Conservation (phyloP, 2,329 filamentous ascomycete genomes). For the Nemania sp. region DNA sequence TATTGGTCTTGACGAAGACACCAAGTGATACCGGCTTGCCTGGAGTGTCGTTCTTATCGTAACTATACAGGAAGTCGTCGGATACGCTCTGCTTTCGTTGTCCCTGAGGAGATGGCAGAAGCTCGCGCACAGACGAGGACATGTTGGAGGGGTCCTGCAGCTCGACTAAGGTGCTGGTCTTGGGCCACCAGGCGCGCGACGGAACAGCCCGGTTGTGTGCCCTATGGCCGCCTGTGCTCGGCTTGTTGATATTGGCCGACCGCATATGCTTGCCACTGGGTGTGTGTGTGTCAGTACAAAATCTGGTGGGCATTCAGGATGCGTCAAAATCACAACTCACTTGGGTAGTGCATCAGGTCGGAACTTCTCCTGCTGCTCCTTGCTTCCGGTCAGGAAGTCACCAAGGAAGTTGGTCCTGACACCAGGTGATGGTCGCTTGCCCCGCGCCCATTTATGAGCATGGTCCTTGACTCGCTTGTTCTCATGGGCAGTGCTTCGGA, state of each 20-base stretch:
- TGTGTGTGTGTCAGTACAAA: not conserved
- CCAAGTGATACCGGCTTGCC: conserved; percentile 46
- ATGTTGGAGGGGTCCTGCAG: conserved; percentile 41
- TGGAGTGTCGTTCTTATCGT: conserved; percentile 46
- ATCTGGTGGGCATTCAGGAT: not conserved
- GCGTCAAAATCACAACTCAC: conserved; percentile 36
- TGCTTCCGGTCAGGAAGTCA: conserved; percentile 30
- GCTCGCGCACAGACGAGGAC: conserved; percentile 43
- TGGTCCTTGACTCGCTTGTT: conserved; percentile 50
- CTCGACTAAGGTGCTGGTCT: conserved; percentile 42
- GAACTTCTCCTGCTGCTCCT: conserved; percentile 40
- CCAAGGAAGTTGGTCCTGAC: conserved; percentile 21
- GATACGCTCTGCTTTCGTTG: conserved; percentile 32
- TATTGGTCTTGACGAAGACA: conserved; percentile 42
- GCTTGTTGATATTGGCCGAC: conserved; percentile 45
- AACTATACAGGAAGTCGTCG: conserved; percentile 49
- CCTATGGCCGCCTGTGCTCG: conserved; percentile 22
- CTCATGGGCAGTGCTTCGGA: conserved; percentile 48
- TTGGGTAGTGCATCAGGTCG: conserved; percentile 41
- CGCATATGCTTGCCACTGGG: conserved; percentile 16
- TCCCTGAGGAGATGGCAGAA: conserved; percentile 33
- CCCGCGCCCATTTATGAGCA: conserved; percentile 47
- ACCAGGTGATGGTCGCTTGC: conserved; percentile 40
- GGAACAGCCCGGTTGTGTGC: conserved; percentile 34
- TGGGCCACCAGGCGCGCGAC: conserved; percentile 38